Evolutionary conservation across 805 yeast genomes (phyloP), one percentile per base, ranked within the genome.

Genomic region (Clavispora vitiphila): DNA sequence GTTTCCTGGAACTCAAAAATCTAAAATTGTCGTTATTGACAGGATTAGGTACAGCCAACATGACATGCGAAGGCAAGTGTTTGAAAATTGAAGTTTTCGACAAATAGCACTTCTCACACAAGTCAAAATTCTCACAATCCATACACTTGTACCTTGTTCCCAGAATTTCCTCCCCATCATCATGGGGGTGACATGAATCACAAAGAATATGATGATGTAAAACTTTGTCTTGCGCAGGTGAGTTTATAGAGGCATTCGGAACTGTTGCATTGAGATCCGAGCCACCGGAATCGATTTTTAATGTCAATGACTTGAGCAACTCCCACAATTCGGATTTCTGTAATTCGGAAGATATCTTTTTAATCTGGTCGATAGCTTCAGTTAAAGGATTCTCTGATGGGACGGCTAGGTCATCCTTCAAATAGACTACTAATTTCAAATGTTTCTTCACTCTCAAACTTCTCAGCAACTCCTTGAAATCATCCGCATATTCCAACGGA

Each of bases 361-460:
- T 45, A 20, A 46, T 34, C 21, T 46, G 49, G 5, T 48, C 51
- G 6, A 46, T 35, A 0, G 48, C 42, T 12, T 47, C 48, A 2
- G 34, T 14, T 16, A 40, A 44, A 6, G 43, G 40, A 58, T 63
- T 34, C 42, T 51, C 39, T 50, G 21, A 52, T 38, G 7, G 14
- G 11, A 31, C 16, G 7, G 5, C 20, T 9, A 5, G n/a, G 1
- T n/a, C 27, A 11, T 18, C 34, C 7, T 11, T 34, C 16, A 15
- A 14, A 19, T 18, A 31, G 12, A 43, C 47, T 5, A 40, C 15
- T 43, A 78, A 55, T 47, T 66, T 67, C 38, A 74, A 53, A 43
- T 64, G 67, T 43, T 62, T 67, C 50, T 75, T 76, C 15, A 76
- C 80, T 41, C 64, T 59, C 47, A 77, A 62, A 36, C 80, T 71